A percentile compares a stretch with the other conserved stretches of the same genome.
These are phyloP conservation scores for Aspergillus mulundensis DNA, from an alignment of 495 filamentous ascomycete genomes.

Conservation along the genomic window DNA sequence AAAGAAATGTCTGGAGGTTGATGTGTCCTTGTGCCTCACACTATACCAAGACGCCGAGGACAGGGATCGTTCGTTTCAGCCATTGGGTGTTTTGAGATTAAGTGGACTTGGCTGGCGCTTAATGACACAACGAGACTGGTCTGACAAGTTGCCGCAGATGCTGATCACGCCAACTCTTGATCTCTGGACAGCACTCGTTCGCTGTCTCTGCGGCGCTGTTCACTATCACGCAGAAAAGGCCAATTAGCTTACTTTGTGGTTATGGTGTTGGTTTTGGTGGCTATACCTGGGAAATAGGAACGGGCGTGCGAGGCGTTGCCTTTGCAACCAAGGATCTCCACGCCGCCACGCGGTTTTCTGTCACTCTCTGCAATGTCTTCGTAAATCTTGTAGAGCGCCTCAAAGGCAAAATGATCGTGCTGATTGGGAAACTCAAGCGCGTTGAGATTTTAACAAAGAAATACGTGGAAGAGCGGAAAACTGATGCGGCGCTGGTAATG, in stretches of 20 bases:
- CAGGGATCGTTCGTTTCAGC: constrained; percentile 1
- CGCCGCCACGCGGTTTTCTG: background rate
- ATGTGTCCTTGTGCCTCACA: background rate
- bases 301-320: too few relatives aligned
- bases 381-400: too few relatives aligned
- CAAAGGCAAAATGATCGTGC: too few relatives aligned
- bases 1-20: background rate
- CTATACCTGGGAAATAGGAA: background rate
- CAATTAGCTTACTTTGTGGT: background rate
- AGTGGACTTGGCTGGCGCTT: constrained; percentile 12
- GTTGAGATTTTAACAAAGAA: too few relatives aligned
- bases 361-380: too few relatives aligned
- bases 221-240: background rate
- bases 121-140: constrained; percentile 8
- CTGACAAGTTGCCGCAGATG: background rate
- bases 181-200: background rate
- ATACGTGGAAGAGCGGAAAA: too few relatives aligned
- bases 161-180: constrained; percentile 4
- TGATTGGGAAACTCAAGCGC: too few relatives aligned
- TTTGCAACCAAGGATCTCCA: background rate
- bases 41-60: background rate
- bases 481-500: too few relatives aligned
- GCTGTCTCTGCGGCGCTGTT: background rate
- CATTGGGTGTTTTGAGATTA: background rate
- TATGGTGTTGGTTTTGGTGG: background rate